Base-by-base conservation (phyloP, 495 filamentous ascomycete species). In the Penicillium desertorum region DNA sequence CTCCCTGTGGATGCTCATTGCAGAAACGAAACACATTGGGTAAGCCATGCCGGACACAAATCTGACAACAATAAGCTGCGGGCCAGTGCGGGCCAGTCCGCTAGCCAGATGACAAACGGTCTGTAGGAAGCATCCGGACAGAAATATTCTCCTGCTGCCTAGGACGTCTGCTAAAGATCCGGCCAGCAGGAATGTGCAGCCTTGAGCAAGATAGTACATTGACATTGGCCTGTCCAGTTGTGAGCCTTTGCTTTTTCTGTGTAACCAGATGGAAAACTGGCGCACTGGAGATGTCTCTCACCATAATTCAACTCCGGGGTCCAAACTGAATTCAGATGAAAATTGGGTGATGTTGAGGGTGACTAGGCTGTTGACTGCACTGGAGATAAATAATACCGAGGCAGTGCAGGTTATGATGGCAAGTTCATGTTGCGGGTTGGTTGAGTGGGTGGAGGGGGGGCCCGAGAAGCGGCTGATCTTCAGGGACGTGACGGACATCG, bases 161-260 rank as follows among this genome's bases (percentile, higher is more conserved):
- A 84, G 71, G 0, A 81, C 71, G 63, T 85, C 83, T 1, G 79
- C 70, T 19, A 83, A 63, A n/a, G 80, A 70, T 3, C 82, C 81
- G 3, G 69, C 70, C 9, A 81, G 47, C 0, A 84, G 65, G 14
- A 85, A 69, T 1, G 71, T 77, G 57, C 70, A 77, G 44, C 78
- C 74, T 34, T 63, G 66, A 8, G 76, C 69, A 22, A 80, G 73
- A 7, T 65, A 65, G 60, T 70, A 76, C 39, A 81, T 75, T 1
- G 78, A 77, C 8, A 73, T 58, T 3, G 80, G 80, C 73, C 73
- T 75, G 20, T 36, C 4, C 10, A 2, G 2, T 20, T 16, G 17
- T 53, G 16, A 51, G 44, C 23, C 12, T 32, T 20, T 8, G 39
- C 14, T 30, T 37, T 19, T 20, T 34, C 19, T 4, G 22, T 57